Evolutionary conservation across 148 eudicot genomes (phyloP).

Genomic region (Suaeda aralocaspica): DNA sequence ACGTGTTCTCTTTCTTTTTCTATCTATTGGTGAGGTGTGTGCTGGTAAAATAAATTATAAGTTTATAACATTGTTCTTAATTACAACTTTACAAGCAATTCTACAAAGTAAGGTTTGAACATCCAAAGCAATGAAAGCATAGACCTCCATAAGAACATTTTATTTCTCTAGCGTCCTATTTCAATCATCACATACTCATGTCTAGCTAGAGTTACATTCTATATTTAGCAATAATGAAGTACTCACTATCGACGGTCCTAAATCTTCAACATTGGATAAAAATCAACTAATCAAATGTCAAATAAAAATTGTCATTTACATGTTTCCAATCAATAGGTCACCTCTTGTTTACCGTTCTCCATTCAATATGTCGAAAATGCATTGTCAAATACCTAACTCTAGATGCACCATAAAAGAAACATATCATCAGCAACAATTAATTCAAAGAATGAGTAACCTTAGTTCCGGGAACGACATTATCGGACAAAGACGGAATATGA

Average conservation of each 20-base stretch:
- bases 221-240: no score
- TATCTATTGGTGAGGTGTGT: no score
- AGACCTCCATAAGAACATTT: neutral
- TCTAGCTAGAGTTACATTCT: no score
- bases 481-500: conserved; percentile 57
- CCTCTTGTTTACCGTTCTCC: neutral
- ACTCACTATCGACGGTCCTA: no score
- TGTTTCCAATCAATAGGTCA: no score
- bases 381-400: no score
- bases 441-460: conserved; percentile 44
- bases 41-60: no score
- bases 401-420: no score
- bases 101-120: neutral
- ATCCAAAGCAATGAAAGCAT: no score
- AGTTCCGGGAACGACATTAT: conserved; percentile 76
- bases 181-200: no score
- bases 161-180: neutral
- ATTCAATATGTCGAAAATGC: no score
- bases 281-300: neutral
- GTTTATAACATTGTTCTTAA: neutral
- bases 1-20: no score
- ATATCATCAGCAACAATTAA: neutral
- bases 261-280: neutral
- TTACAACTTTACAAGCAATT: conserved; percentile 8
- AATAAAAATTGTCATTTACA: neutral